Evolutionary conservation across 1,284 basidiomycete species (phyloP).

Genomic region (Tilletiaria anomala): DNA sequence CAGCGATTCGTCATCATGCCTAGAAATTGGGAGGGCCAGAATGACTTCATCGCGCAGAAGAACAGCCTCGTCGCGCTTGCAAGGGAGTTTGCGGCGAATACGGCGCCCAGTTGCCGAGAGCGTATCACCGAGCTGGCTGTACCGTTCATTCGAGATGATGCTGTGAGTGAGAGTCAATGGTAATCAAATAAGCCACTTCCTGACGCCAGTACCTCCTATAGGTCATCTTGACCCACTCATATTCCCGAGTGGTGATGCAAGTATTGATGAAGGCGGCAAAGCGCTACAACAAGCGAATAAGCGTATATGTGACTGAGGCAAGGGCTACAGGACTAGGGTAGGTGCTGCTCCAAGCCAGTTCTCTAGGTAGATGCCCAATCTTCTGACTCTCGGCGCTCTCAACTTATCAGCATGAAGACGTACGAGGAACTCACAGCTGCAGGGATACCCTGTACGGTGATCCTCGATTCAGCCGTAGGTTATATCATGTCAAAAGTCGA

Average conservation of each 20-base stretch:
- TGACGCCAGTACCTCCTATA: slow-evolving; percentile 1
- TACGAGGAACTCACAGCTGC: slow-evolving; percentile 44
- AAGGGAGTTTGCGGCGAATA: slow-evolving; percentile 52
- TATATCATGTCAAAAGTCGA: slow-evolving; percentile 94
- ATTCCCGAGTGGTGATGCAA: slow-evolving; percentile 89
- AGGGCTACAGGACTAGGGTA: slow-evolving; percentile 56
- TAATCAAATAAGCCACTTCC: too few relatives aligned
- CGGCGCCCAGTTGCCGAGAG: slow-evolving; percentile 51
- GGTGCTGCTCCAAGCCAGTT: too few relatives aligned
- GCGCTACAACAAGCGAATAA: slow-evolving; percentile 63
- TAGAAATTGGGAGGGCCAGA: slow-evolving; percentile 62
- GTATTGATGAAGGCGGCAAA: slow-evolving; percentile 70
- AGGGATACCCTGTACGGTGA: slow-evolving; percentile 84
- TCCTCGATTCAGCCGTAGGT: slow-evolving; percentile 88
- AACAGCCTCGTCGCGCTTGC: slow-evolving; percentile 64
- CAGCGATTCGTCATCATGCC: slow-evolving; percentile 64
- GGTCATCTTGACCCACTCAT: slow-evolving; percentile 75
- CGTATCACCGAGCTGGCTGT: slow-evolving; percentile 81
- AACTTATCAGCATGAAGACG: slow-evolving; percentile 12
- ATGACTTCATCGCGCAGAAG: slow-evolving; percentile 66
- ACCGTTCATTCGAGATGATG: slow-evolving; percentile 85
- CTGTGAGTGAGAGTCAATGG: too few relatives aligned
- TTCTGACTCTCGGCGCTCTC: neutral
- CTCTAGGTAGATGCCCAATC: too few relatives aligned
- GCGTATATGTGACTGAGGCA: slow-evolving; percentile 93